Conservation (phyloP, 345 rosid species). For the Geranium brycei region DNA sequence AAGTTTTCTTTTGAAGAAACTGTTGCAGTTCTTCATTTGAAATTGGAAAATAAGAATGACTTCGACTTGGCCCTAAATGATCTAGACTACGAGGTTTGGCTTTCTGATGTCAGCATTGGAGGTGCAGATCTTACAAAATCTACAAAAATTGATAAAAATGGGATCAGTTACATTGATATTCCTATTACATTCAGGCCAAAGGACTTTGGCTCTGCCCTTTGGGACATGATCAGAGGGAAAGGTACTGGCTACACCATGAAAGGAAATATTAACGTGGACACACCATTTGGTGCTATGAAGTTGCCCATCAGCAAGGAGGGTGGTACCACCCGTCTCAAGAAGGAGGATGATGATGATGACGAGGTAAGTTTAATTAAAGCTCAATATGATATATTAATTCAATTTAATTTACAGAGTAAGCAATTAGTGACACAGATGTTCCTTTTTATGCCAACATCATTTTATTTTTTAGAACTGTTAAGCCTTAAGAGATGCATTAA, state of each 20-base stretch:
- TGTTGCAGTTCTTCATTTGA: conserved; percentile 70
- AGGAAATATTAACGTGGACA: conserved; percentile 70
- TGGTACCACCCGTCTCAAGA: conserved; percentile 77
- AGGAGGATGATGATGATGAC: conserved; percentile 55
- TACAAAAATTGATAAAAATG: conserved; percentile 58
- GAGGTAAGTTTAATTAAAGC: neutral
- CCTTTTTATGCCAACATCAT: too few species aligned
- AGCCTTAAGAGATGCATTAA: too few species aligned
- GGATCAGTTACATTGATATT: conserved; percentile 41
- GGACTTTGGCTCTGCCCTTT: conserved; percentile 90
- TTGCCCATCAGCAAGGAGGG: conserved; percentile 88
- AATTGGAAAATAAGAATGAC: conserved; percentile 75
- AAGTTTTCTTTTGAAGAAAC: conserved; percentile 81
- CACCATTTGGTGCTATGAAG: conserved; percentile 94
- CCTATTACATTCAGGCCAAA: conserved; percentile 87
- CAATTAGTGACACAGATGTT: too few species aligned
- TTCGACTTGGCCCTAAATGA: conserved; percentile 74
- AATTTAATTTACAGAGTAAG: too few species aligned
- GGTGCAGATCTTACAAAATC: conserved; percentile 56
- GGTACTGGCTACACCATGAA: conserved; percentile 85
- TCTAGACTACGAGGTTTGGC: conserved; percentile 80
- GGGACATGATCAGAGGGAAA: conserved; percentile 97
- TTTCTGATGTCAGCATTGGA: conserved; percentile 57
- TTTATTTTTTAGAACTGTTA: too few species aligned
- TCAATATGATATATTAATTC: neutral